Conservation (phyloP, 768 basidiomycete species). For the Pisolithus orientalis region DNA sequence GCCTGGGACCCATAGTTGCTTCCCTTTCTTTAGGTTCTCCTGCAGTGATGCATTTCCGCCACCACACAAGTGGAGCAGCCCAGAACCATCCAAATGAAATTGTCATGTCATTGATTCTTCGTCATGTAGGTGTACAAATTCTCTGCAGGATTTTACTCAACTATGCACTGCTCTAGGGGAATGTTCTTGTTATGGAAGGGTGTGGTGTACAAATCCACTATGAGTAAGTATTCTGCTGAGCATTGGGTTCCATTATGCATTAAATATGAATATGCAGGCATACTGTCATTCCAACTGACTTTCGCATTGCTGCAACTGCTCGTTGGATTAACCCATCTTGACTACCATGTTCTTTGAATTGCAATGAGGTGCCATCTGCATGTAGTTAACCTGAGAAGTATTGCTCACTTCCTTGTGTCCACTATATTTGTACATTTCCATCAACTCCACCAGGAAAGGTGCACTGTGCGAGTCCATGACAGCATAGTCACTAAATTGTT, state of each 20-base stretch:
- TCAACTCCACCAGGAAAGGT: too few species aligned
- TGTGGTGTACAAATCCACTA: slow-evolving; percentile 59
- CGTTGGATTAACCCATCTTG: slow-evolving; percentile 41
- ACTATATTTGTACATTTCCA: too few species aligned
- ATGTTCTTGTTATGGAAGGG: slow-evolving; percentile 76
- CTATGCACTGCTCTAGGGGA: slow-evolving; percentile 44
- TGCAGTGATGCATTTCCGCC: slow-evolving; percentile 76
- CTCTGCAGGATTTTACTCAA: neutral
- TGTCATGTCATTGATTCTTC: slow-evolving; percentile 51
- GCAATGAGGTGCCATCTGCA: too few species aligned
- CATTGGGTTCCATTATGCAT: slow-evolving; percentile 1
- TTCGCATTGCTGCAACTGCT: slow-evolving; percentile 78
- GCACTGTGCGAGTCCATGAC: too few species aligned
- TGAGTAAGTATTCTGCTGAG: slow-evolving; percentile 42
- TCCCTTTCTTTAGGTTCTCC: slow-evolving; percentile 73
- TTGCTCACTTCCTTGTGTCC: too few species aligned
- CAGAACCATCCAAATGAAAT: slow-evolving; percentile 21
- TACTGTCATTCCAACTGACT: slow-evolving; percentile 66
- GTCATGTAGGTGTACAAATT: slow-evolving; percentile 46
- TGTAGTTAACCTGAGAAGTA: too few species aligned
- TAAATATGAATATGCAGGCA: slow-evolving; percentile 43
- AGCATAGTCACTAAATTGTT: too few species aligned
- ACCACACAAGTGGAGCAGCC: slow-evolving; percentile 33
- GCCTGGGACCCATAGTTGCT: slow-evolving; percentile 67
- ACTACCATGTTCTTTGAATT: too few species aligned